Percentiles rank a stretch among this genome's conserved stretches.
Evolutionary conservation across 176 grass and related monocot species (phyloP).

Genomic region (Cocos nucifera): DNA sequence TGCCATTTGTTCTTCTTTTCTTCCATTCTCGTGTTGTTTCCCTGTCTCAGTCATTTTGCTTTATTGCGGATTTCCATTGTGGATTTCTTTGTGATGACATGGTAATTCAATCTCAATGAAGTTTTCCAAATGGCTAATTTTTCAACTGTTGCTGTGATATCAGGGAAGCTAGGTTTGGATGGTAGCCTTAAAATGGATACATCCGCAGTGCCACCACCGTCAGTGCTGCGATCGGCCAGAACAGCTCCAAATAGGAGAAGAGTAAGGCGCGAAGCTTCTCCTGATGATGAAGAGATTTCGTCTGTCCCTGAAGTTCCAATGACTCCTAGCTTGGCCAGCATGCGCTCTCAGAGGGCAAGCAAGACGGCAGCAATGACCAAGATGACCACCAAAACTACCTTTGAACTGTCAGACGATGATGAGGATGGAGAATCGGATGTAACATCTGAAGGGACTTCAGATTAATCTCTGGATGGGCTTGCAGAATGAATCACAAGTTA

Average conservation of each 20-base stretch:
- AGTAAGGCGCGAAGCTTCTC: conserved; percentile 28
- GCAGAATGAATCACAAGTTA: background rate
- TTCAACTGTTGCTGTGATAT: background rate
- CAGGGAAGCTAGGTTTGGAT: conserved; percentile 67
- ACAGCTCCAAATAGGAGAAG: conserved; percentile 46
- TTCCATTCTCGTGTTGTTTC: background rate
- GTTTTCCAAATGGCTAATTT: too few species aligned
- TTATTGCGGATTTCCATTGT: background rate
- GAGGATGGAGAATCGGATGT: conserved; percentile 29
- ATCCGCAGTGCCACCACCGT: conserved; percentile 35
- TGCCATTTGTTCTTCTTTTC: background rate
- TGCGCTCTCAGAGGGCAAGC: conserved; percentile 66
- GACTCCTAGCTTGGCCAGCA: conserved; percentile 33
- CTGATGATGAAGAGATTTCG: background rate
- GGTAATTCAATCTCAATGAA: too few species aligned
- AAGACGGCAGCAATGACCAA: conserved; percentile 68
- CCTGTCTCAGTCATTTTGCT: background rate
- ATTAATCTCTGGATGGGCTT: conserved; percentile 7
- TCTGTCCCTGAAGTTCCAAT: conserved; percentile 20
- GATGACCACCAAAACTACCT: conserved; percentile 29
- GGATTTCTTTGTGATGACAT: background rate
- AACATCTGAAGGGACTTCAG: conserved; percentile 39
- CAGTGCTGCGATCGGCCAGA: conserved; percentile 49
- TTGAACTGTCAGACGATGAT: background rate
- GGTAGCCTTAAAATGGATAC: conserved; percentile 33